A percentile compares a stretch with the other conserved stretches of the same genome.
These are phyloP conservation scores for Thymus mandschuricus DNA, from an alignment of 257 asterid genomes.

Conservation along the genomic window DNA sequence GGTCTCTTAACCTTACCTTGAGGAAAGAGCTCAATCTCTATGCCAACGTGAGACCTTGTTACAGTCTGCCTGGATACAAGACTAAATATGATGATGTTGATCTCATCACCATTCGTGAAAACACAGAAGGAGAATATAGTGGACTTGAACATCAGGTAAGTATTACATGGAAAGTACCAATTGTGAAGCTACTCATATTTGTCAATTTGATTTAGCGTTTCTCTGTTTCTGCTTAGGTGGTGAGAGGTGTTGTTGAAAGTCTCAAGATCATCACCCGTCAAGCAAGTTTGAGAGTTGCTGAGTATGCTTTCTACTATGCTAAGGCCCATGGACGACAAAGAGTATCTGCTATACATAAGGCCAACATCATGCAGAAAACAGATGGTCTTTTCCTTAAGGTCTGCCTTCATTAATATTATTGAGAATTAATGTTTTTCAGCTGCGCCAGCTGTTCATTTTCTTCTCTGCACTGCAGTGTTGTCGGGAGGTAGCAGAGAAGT, in stretches of 20 bases:
- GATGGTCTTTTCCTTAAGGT: conserved; percentile 99
- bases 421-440: conserved; percentile 13
- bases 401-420: conserved; percentile 23
- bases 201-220: conserved; percentile 26
- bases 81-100: conserved; percentile 88
- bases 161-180: neutral
- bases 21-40: conserved; percentile 92
- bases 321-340: conserved; percentile 86
- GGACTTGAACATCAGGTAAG: conserved; percentile 69
- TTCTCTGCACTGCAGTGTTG: conserved; percentile 70
- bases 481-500: conserved; percentile 94
- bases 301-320: conserved; percentile 94
- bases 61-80: conserved; percentile 95
- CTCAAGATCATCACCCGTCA: conserved; percentile 94
- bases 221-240: conserved; percentile 59
- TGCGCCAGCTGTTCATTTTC: conserved; percentile 37
- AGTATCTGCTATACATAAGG: conserved; percentile 98
- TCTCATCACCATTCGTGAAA: conserved; percentile 76
- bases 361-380: conserved; percentile 98
- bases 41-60: conserved; percentile 97
- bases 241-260: conserved; percentile 97
- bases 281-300: conserved; percentile 96
- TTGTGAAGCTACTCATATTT: conserved; percentile 11
- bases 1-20: conserved; percentile 92
- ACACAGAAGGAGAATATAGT: conserved; percentile 66